Percentiles rank a stretch among this genome's conserved stretches.
Conservation (phyloP, 2,329 filamentous ascomycete genomes). For the Hymenoscyphus scutula region DNA sequence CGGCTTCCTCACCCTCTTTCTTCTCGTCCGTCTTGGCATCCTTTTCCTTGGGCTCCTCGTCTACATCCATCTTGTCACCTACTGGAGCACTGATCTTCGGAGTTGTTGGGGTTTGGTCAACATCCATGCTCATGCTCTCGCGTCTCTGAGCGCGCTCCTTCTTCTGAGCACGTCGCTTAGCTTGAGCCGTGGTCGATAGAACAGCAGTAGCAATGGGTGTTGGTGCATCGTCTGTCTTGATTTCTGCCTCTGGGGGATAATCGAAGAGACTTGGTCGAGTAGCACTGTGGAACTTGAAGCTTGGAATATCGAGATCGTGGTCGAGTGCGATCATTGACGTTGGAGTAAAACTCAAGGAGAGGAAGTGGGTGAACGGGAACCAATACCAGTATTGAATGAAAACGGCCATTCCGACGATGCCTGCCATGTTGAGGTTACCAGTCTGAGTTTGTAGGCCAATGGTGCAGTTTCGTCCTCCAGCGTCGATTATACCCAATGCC, state of each 20-base stretch:
- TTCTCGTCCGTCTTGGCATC: conserved; percentile 53
- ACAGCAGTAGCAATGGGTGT: conserved; percentile 94
- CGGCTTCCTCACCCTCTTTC: conserved; percentile 57
- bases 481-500: conserved; percentile 94
- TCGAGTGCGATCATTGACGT: conserved; percentile 95
- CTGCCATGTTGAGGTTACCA: conserved; percentile 97
- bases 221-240: conserved; percentile 90
- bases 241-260: conserved; percentile 94
- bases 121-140: conserved; percentile 84
- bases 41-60: conserved; percentile 55
- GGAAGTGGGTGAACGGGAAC: conserved; percentile 98
- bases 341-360: conserved; percentile 93
- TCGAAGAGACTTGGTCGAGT: conserved; percentile 94
- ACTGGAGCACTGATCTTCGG: conserved; percentile 56
- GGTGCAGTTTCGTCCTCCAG: conserved; percentile 95
- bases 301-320: conserved; percentile 87
- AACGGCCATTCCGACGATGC: conserved; percentile 94
- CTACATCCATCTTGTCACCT: conserved; percentile 85
- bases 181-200: conserved; percentile 92
- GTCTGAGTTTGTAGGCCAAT: conserved; percentile 97
- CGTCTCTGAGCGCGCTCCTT: conserved; percentile 87
- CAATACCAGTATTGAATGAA: conserved; percentile 99
- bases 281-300: conserved; percentile 94
- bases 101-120: conserved; percentile 71
- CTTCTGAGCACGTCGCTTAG: conserved; percentile 89